Conservation (phyloP, 352 stramenopile species). For the Globisporangium spinosum region DNA sequence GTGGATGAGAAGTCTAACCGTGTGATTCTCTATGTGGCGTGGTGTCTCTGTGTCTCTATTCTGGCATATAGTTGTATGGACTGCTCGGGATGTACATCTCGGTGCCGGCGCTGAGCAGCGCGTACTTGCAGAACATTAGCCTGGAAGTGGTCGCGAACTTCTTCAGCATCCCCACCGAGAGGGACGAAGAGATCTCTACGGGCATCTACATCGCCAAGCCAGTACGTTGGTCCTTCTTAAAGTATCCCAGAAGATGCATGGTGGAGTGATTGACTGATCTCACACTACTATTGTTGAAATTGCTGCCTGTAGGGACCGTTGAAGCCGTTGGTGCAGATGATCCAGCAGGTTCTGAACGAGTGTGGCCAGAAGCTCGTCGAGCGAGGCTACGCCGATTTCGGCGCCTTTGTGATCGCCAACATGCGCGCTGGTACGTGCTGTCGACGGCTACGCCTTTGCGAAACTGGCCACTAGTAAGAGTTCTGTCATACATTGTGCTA, state of each 20-base stretch:
- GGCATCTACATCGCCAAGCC: conserved; percentile 83
- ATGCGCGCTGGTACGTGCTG: conserved; percentile 21
- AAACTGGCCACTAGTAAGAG: not conserved
- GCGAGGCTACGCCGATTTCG: conserved; percentile 55
- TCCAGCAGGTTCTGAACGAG: conserved; percentile 59
- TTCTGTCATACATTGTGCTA: too few relatives aligned
- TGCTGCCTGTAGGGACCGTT: conserved; percentile 42
- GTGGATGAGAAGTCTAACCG: not conserved
- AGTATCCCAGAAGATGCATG: not conserved
- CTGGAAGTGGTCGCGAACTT: conserved; percentile 68
- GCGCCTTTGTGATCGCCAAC: conserved; percentile 68
- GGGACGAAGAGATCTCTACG: conserved; percentile 64
- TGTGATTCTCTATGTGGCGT: not conserved
- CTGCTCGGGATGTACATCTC: conserved; percentile 86
- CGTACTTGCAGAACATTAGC: conserved; percentile 56
- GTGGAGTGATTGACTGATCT: not conserved
- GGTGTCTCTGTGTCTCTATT: not conserved
- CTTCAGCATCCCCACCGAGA: conserved; percentile 68
- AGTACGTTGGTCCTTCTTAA: conserved; percentile 21
- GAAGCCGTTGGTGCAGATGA: conserved; percentile 60
- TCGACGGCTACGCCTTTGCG: not conserved
- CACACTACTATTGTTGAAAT: not conserved
- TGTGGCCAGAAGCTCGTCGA: conserved; percentile 54
- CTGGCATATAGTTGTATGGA: conserved; percentile 54
- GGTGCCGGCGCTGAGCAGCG: conserved; percentile 50